Evolutionary conservation across 2,329 filamentous ascomycete species (phyloP).

Genomic region (Didymella keratinophila): DNA sequence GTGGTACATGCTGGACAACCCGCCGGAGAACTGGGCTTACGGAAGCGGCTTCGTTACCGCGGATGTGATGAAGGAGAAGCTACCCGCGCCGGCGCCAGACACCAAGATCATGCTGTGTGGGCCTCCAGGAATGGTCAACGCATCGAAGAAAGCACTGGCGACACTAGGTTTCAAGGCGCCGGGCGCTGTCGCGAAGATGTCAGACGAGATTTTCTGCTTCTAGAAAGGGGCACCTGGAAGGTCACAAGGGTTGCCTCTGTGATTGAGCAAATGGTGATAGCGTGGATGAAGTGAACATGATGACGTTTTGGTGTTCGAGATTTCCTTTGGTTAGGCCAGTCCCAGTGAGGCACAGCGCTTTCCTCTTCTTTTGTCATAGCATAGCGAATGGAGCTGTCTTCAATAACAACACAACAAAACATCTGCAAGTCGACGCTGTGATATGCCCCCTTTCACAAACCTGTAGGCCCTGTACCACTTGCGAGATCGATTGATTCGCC

Average conservation of each 20-base stretch:
- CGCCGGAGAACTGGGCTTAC: constrained; percentile 22
- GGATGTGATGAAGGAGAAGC: constrained; percentile 58
- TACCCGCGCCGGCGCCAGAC: constrained; percentile 58
- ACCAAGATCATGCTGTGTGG: constrained; percentile 67
- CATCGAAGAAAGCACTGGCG: constrained; percentile 57
- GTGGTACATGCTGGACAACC: constrained; percentile 61
- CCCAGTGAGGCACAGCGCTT: constrained; percentile 3
- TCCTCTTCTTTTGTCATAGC: constrained; percentile 13
- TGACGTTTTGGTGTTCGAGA: not conserved
- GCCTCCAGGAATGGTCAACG: constrained; percentile 64
- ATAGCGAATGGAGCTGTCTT: constrained; percentile 15
- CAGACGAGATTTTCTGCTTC: constrained; percentile 65
- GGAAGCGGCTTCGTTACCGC: constrained; percentile 46
- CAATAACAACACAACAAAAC: not conserved
- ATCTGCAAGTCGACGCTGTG: no score
- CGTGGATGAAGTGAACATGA: not conserved
- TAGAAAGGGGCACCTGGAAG: constrained; percentile 29
- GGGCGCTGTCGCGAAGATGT: constrained; percentile 60
- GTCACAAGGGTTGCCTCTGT: not conserved
- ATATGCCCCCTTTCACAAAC: not conserved
- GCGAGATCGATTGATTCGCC: not conserved
- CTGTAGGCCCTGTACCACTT: not conserved
- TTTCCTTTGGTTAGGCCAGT: constrained; percentile 2
- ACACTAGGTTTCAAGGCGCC: constrained; percentile 62
- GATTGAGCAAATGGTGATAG: not conserved